Conservation (phyloP, 1,284 basidiomycete species). For the Leccinum angustisporum region DNA sequence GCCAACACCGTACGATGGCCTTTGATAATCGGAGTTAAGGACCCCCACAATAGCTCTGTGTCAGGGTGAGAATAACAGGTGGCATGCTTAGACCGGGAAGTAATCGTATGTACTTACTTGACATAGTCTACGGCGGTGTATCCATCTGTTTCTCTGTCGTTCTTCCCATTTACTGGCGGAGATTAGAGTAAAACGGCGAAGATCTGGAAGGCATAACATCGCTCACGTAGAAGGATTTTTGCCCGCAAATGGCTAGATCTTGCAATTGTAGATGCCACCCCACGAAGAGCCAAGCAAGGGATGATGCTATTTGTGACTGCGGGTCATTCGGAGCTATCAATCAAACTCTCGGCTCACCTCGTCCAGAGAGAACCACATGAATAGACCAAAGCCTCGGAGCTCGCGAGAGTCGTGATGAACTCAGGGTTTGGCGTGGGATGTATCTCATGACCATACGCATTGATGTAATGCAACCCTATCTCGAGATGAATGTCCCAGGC, state of each 20-base stretch:
- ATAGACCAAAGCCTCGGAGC: constrained; percentile 80
- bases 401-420: constrained; percentile 65
- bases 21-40: constrained; percentile 63
- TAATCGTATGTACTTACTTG: constrained; percentile 43
- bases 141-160: constrained; percentile 89
- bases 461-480: constrained; percentile 87
- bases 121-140: constrained; percentile 88
- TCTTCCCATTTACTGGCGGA: constrained; percentile 76
- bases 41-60: constrained; percentile 69
- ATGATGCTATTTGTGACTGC: constrained; percentile 59
- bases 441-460: constrained; percentile 89
- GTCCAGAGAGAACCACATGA: constrained; percentile 95
- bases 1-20: constrained; percentile 52
- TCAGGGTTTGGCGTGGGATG: constrained; percentile 86
- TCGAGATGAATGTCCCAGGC: constrained; percentile 12
- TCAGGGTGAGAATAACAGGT: constrained; percentile 11
- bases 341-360: constrained; percentile 47
- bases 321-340: constrained; percentile 14
- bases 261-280: constrained; percentile 80
- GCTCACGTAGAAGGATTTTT: constrained; percentile 83
- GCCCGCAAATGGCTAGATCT: constrained; percentile 68
- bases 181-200: constrained; percentile 8
- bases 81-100: constrained; percentile 5
- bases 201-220: background rate
- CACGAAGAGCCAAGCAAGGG: constrained; percentile 85